A percentile compares a stretch with the other conserved stretches of the same genome.
phyloP scores from a whole-genome alignment of 1,284 basidiomycete genomes.

The Ustilago curta region DNA sequence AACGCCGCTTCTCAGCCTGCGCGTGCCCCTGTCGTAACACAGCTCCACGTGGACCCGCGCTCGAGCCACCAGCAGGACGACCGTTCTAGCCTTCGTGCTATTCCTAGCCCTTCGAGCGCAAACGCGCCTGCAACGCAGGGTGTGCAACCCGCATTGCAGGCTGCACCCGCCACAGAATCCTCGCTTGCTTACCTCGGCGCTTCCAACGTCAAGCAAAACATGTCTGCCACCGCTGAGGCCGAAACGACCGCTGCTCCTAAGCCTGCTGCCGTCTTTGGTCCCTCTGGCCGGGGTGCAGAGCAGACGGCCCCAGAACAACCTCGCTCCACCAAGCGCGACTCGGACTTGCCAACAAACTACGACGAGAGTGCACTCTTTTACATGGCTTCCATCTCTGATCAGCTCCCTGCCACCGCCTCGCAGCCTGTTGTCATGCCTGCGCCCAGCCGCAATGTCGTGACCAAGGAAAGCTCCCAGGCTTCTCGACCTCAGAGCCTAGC shows the following conservation, averaged over 20 bases:
- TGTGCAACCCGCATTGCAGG: conserved; percentile 11
- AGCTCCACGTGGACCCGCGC: not conserved
- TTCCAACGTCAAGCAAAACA: conserved; percentile 14
- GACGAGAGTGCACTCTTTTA: conserved; percentile 65
- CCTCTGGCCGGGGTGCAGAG: conserved; percentile 47
- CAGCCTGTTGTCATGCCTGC: conserved; percentile 40
- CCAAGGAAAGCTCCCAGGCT: conserved; percentile 37
- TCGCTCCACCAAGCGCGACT: conserved; percentile 32
- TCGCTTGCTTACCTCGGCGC: conserved; percentile 36
- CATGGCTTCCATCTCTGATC: conserved; percentile 61
- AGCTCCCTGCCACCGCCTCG: conserved; percentile 50
- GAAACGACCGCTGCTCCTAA: conserved; percentile 11
- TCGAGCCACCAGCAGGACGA: conserved; percentile 15
- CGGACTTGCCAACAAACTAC: conserved; percentile 46
- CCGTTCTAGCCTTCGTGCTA: conserved; percentile 14
- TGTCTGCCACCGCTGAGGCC: conserved; percentile 12
- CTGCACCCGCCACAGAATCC: conserved; percentile 18
- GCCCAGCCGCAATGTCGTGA: conserved; percentile 23
- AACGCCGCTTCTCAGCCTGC: conserved; percentile 14
- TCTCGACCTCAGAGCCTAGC: conserved; percentile 45
- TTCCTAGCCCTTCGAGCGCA: conserved; percentile 1
- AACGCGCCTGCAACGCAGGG: not conserved
- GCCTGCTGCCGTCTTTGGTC: conserved; percentile 32
- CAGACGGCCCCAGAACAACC: conserved; percentile 23
- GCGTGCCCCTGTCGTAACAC: conserved; percentile 14